Conservation (phyloP, 495 filamentous ascomycete genomes). For the Penicillium desertorum region DNA sequence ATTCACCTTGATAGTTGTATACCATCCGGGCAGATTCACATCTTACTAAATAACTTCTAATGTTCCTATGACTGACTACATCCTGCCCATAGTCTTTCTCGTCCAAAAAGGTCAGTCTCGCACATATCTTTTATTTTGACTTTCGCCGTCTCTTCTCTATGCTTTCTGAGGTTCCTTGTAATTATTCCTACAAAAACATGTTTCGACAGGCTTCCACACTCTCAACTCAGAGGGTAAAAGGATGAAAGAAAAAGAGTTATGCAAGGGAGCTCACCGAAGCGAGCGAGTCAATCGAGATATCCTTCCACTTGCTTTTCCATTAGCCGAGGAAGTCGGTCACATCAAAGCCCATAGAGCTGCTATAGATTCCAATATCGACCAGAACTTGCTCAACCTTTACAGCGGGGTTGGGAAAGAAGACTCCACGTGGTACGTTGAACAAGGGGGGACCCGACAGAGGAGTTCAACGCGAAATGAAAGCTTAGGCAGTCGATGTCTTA, state of each 20-base stretch:
- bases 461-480: slow-evolving; percentile 18
- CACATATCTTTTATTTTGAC: no score
- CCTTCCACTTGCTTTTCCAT: slow-evolving; percentile 29
- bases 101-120: no score
- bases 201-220: slow-evolving; percentile 4
- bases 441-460: slow-evolving; percentile 18
- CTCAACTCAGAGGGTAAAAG: no score
- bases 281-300: slow-evolving; percentile 32
- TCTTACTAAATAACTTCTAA: no score
- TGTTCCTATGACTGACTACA: no score
- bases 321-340: slow-evolving; percentile 34
- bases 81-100: no score
- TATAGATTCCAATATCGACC: slow-evolving; percentile 16
- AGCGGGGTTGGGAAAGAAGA: slow-evolving; percentile 28
- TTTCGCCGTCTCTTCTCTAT: no score
- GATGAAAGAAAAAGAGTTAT: no score
- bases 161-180: no score
- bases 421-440: slow-evolving; percentile 34
- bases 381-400: slow-evolving; percentile 28
- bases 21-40: no score
- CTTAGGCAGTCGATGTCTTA: slow-evolving; percentile 19
- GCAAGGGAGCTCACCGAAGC: slow-evolving; percentile 21
- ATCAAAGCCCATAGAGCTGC: slow-evolving; percentile 35
- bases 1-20: no score
- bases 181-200: no score